Base-by-base conservation (phyloP, 225 moss, liverwort and hornwort species). In the Sphagnum contortum region DNA sequence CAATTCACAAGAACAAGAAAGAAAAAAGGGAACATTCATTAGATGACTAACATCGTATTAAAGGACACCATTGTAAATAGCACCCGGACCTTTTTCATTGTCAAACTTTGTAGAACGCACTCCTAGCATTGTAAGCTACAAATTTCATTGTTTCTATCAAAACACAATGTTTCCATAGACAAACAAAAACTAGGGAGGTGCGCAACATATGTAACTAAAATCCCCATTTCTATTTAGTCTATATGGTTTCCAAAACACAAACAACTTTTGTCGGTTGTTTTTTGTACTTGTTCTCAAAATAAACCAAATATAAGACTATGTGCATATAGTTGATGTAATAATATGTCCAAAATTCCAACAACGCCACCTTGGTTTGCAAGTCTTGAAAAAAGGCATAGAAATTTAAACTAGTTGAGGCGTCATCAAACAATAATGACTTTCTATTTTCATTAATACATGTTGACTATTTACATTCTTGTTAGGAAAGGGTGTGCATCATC, bases 71-170 rank as follows among this genome's bases (percentile, higher is more conserved):
- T 81, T 98, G 12, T 92, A 85, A 49, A 98, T 98, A 11, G 92
- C 92, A 70, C 73, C 76, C 3, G 69, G 83, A 49, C 92, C 96
- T 64, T 98, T 98, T 77, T 98, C 96, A 53, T 98, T 98, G 83
- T 98, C 96, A 72, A 98, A 98, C 72, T 98, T 98, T 1, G 96
- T 92, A n/a, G 96, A 98, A 70, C 92, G 96, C 69, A 98, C 96
- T 64, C 96, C 96, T 48, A 98, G 80, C 61, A 98, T 90, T 4
- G 96, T 82, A 67, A 93, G 80, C 85, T 88, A 76, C 65, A 55
- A 7, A 45, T 50, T 69, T 69, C 50, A 64, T 61, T 29, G 1
- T 1, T 29, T 29, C 0, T 29, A 50, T 7, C 58, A 58, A 58
- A 7, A 58, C 9, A 58, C 6, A 45, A 48, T 14, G 64, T 6